Percentiles rank a stretch among this genome's conserved stretches.
Evolutionary conservation across 1,284 basidiomycete genomes (phyloP).

Genomic region (Rhodotorula sp.): DNA sequence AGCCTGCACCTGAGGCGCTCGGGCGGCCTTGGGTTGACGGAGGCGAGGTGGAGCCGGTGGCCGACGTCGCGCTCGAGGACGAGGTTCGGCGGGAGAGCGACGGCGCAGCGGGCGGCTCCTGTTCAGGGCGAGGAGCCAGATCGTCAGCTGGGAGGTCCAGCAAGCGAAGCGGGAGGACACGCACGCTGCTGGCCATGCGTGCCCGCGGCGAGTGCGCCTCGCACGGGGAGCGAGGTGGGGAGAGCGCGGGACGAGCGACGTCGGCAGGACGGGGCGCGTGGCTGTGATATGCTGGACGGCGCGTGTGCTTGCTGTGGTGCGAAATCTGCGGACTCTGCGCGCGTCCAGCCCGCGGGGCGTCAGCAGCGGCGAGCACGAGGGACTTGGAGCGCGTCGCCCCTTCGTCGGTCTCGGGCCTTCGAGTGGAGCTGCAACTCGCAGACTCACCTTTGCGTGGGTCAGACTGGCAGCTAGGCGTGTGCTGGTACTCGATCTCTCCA

Average conservation of each 20-base stretch:
- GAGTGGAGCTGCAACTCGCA: too few relatives aligned
- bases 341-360: too few relatives aligned
- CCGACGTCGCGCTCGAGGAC: neutral
- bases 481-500: too few relatives aligned
- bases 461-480: too few relatives aligned
- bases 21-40: neutral
- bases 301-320: too few relatives aligned
- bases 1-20: neutral
- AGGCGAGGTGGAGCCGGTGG: neutral
- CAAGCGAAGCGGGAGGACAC: neutral
- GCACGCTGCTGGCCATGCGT: constrained; percentile 5
- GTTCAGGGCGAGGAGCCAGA: neutral
- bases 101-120: neutral
- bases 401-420: too few relatives aligned
- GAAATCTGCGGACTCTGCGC: too few relatives aligned
- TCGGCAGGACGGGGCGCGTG: neutral
- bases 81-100: neutral
- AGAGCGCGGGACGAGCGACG: neutral
- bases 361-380: too few relatives aligned
- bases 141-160: neutral
- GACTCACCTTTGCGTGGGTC: too few relatives aligned
- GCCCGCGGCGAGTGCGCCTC: neutral
- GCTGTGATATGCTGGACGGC: too few relatives aligned
- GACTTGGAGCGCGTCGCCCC: too few relatives aligned
- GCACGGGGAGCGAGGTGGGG: neutral